phyloP scores from a whole-genome alignment of 106 monocot genomes.

The Allium fistulosum region DNA sequence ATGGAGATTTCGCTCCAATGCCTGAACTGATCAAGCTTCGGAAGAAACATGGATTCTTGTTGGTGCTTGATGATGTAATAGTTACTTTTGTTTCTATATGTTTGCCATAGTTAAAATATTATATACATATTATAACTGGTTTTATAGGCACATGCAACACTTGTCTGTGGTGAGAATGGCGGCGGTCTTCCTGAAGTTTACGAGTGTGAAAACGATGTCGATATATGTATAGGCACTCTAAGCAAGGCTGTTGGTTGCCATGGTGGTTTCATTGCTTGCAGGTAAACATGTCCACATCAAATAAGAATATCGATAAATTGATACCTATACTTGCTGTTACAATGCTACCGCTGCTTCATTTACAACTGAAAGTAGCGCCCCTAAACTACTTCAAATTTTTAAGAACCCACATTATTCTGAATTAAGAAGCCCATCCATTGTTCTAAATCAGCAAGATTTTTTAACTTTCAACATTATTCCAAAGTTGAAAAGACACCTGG shows the following conservation, averaged over 20 bases:
- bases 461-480: too few relatives aligned
- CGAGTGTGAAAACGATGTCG: slow-evolving; percentile 72
- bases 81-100: not conserved
- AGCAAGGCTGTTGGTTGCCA: slow-evolving; percentile 90
- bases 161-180: slow-evolving; percentile 88
- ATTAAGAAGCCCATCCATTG: too few relatives aligned
- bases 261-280: slow-evolving; percentile 94
- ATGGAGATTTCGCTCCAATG: slow-evolving; percentile 96
- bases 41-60: slow-evolving; percentile 60
- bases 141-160: slow-evolving; percentile 82
- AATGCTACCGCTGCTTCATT: too few relatives aligned
- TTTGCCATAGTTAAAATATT: too few relatives aligned
- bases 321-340: too few relatives aligned
- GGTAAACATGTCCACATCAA: slow-evolving; percentile 21
- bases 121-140: too few relatives aligned
- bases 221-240: slow-evolving; percentile 84
- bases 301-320: not conserved
- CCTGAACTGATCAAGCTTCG: slow-evolving; percentile 57
- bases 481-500: too few relatives aligned
- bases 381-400: too few relatives aligned
- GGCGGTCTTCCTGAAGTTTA: slow-evolving; percentile 73
- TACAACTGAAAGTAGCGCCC: too few relatives aligned
- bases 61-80: slow-evolving; percentile 92
- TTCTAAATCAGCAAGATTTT: too few relatives aligned
- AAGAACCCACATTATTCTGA: too few relatives aligned